These are phyloP conservation scores for Hyphodiscus sp. DNA, from an alignment of 2,329 filamentous ascomycete genomes.

Conservation along the genomic window DNA sequence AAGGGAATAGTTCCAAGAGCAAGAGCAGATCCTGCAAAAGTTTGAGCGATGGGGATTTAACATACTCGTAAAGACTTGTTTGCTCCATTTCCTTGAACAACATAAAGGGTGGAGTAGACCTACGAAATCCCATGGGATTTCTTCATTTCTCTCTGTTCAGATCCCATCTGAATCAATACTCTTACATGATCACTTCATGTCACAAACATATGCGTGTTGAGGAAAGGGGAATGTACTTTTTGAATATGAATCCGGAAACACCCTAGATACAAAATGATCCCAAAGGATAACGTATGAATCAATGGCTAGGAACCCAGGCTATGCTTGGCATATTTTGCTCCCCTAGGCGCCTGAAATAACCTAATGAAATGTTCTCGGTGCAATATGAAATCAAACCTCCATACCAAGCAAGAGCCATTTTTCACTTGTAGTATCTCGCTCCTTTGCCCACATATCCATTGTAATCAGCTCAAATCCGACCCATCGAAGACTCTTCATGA, in stretches of 20 bases:
- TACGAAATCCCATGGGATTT: too few species aligned
- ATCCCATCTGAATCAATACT: too few species aligned
- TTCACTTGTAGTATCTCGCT: slow-evolving; percentile 61
- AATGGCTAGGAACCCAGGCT: background rate
- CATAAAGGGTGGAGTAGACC: too few species aligned
- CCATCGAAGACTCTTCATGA: slow-evolving; percentile 84
- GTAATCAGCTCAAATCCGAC: slow-evolving; percentile 83
- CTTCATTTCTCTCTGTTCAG: too few species aligned
- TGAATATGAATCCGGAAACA: background rate
- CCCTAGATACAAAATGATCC: background rate
- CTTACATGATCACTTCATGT: background rate
- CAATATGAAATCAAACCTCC: slow-evolving; percentile 54
- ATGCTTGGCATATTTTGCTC: background rate
- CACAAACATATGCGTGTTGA: background rate
- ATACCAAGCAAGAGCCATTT: slow-evolving; percentile 84
- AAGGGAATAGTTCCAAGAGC: too few species aligned
- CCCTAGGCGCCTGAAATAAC: background rate
- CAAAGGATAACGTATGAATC: background rate
- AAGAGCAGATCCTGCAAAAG: too few species aligned
- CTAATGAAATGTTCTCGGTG: slow-evolving; percentile 2
- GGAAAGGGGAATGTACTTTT: background rate
- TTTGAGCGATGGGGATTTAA: too few species aligned
- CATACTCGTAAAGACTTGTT: too few species aligned
- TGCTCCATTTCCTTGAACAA: too few species aligned
- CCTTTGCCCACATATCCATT: slow-evolving; percentile 66